These are phyloP conservation scores for Craspedostauros australis DNA, from an alignment of 108 stramenopile genomes.

Conservation along the genomic window DNA sequence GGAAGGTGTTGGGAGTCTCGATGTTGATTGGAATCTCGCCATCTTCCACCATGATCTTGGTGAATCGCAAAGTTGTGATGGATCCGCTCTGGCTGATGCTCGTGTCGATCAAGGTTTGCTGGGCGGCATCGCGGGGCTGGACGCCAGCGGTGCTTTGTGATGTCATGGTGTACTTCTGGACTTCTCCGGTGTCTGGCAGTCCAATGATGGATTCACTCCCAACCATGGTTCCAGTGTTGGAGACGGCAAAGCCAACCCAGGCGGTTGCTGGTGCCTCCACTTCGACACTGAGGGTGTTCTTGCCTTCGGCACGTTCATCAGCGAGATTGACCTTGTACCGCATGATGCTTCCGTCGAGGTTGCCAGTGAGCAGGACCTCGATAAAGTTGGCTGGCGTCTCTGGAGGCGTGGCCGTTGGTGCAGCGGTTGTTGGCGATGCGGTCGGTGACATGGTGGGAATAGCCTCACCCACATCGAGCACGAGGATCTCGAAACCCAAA, in stretches of 20 bases:
- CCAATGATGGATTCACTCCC: slow-evolving; percentile 53
- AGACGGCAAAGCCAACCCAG: slow-evolving; percentile 41
- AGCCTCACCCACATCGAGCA: slow-evolving; percentile 5
- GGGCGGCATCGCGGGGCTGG: slow-evolving; percentile 11
- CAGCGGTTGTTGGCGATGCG: not conserved
- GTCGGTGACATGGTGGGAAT: not conserved
- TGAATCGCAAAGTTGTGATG: slow-evolving; percentile 48
- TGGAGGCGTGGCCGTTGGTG: not conserved
- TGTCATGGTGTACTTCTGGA: slow-evolving; percentile 42
- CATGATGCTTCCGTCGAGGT: slow-evolving; percentile 3
- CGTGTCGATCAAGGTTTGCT: slow-evolving; percentile 52
- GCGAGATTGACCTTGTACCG: slow-evolving; percentile 10
- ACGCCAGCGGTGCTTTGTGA: slow-evolving; percentile 19
- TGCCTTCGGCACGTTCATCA: slow-evolving; percentile 13
- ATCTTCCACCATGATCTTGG: slow-evolving; percentile 46
- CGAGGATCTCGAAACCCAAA: slow-evolving; percentile 16
- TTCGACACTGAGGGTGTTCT: slow-evolving; percentile 21
- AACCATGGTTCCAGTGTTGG: slow-evolving; percentile 30
- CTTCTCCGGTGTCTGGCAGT: slow-evolving; percentile 27
- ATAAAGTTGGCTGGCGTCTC: not conserved
- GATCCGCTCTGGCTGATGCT: slow-evolving; percentile 30
- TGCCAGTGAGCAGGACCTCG: not conserved
- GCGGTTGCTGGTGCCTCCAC: slow-evolving; percentile 15
- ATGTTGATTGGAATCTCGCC: slow-evolving; percentile 40
- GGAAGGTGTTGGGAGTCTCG: slow-evolving; percentile 28